Evolutionary conservation across 164 flowering plant genomes (phyloP), one percentile per base, ranked within the genome.

Genomic region (Macadamia integrifolia): DNA sequence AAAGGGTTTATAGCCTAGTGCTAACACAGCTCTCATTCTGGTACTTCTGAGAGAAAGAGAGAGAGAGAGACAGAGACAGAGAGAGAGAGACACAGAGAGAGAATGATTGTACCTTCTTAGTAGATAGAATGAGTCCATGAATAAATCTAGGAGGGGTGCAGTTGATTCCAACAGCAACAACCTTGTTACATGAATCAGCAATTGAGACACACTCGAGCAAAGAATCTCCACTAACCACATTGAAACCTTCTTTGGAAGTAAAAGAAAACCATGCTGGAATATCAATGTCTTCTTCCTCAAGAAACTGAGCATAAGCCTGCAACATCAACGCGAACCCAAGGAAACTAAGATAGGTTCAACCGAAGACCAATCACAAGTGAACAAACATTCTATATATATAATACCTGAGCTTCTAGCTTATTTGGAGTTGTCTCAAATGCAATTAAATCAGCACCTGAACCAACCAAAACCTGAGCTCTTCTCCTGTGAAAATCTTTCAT

Each of bases 401-500:
- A 61, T 80, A 93, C 97, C 97, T 87, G 68, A 28, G 97, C 93
- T 80, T 93, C 97, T 23, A 88, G 72, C 80, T 89, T 89, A 71
- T 91, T 93, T 52, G 98, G 98, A 60, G 82, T 88, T 58, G 98
- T 93, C 73, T 93, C 98, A 68, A 93, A 93, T 11, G 98, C 98
- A 67, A 93, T 84, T 42, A 93, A 59, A 63, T 93, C 97, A 66
- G 98, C 88, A 29, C 97, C 98, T 3, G 97, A 75, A 13, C 83
- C 78, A 31, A 91, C 90, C 53, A 93, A 82, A 75, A 93, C 84
- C 77, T 91, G 90, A 64, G 91, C 80, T 73, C 97, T 84, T 76
- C 92, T 85, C 71, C 95, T 73, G 77, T 93, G 98, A 60, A 93
- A 93, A 68, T 87, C 83, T 78, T 93, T 93, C 78, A 91, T 71